Percentiles rank a stretch among this genome's conserved stretches.
These are phyloP conservation scores for Forsythia viridissima DNA, from an alignment of 257 asterid genomes.

Conservation along the genomic window DNA sequence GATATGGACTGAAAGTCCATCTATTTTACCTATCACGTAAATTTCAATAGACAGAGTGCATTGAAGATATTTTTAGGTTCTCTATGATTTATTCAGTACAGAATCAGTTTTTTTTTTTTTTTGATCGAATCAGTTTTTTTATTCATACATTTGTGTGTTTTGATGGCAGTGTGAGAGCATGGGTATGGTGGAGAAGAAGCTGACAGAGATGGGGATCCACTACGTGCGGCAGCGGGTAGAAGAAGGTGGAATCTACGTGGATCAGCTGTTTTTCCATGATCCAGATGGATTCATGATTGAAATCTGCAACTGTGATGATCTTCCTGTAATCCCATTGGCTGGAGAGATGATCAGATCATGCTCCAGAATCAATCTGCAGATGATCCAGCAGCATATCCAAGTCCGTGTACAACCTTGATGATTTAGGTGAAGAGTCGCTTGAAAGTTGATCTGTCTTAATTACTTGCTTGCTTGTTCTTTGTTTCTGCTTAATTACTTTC, in stretches of 20 bases:
- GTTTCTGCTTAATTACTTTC: not conserved
- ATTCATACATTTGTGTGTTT: not conserved
- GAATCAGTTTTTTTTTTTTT: no score
- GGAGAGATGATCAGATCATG: constrained; percentile 76
- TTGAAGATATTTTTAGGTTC: no score
- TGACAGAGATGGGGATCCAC: constrained; percentile 69
- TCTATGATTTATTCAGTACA: no score
- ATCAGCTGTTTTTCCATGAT: constrained; percentile 90
- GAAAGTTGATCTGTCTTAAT: not conserved
- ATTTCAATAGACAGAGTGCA: no score
- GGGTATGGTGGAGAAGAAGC: constrained; percentile 86
- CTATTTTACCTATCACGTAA: no score
- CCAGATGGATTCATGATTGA: constrained; percentile 98
- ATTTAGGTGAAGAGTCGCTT: not conserved
- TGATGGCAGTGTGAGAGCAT: constrained; percentile 79
- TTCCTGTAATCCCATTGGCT: constrained; percentile 74
- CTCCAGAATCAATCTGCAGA: constrained; percentile 58
- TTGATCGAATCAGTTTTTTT: no score
- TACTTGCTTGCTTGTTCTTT: not conserved
- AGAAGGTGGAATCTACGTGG: constrained; percentile 88
- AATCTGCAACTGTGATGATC: constrained; percentile 88
- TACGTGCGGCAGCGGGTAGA: constrained; percentile 78
- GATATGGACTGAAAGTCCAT: no score
- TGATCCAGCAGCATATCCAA: constrained; percentile 40
- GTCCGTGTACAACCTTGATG: constrained; percentile 35